Base-by-base conservation (phyloP, 805 yeast species). In the Kregervanrija fluxuum region DNA sequence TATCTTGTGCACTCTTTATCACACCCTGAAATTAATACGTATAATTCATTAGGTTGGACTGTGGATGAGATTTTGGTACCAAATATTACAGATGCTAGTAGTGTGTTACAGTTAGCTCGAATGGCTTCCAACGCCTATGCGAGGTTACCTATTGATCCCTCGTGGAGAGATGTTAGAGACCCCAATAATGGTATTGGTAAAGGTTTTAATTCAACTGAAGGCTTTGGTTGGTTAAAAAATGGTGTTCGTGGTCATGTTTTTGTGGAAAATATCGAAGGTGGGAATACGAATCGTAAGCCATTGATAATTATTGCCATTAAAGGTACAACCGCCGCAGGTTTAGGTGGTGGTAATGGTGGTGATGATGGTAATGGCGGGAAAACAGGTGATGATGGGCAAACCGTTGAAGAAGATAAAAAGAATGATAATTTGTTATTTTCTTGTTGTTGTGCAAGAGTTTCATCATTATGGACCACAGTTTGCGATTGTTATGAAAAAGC, bases 101-200 rank as follows among this genome's bases (percentile, higher is more conserved):
- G 96, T 0, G 60, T 91, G 3, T 68, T 90, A 2, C 67, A 85
- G 1, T 65, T 91, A 36, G 98, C 97, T 0, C 63, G 80, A 43
- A 85, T 91, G 79, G 79, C 96, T 0, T 85, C 95, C 1, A 85
- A 93, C 60, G 97, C 98, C 2, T 93, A 91, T 58, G 95, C 88
- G 3, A 73, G 75, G 38, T 66, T 77, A 30, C 97, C 97, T 3
- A 57, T 66, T 5, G 75, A 80, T 17, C 90, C 89, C 39, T 95
- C 87, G 59, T 93, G 98, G 98, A 67, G 83, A 44, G 93, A 91
- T 55, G 60, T 61, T 5, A 64, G 61, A 1, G 45, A 48, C 31
- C 38, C 47, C 2, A 28, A 35, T 8, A 41, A 42, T 17, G 37
- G 42, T 3, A 38, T 42, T 12, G 53, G 50, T 4, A 39, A 32